Evolutionary conservation across 2,329 filamentous ascomycete species (phyloP).

Genomic region (Pseudocercospora fuligena): DNA sequence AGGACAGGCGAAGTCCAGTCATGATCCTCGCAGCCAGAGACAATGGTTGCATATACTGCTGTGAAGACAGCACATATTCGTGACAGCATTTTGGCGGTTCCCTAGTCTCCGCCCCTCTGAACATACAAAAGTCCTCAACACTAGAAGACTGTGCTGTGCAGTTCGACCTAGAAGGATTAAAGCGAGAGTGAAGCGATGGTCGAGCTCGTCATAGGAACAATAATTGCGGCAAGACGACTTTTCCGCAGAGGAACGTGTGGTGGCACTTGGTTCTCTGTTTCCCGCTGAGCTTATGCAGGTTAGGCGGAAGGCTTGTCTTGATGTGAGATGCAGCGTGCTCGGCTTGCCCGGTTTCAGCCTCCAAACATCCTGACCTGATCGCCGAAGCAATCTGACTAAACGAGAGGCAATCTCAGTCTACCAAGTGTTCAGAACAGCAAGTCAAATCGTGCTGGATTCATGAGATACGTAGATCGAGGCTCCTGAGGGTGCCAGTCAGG

Average conservation of each 20-base stretch:
- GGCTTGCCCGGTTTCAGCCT: background rate
- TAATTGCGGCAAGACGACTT: background rate
- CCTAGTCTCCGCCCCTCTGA: too few relatives aligned
- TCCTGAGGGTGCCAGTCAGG: too few relatives aligned
- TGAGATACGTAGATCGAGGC: too few relatives aligned
- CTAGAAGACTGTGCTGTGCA: too few relatives aligned
- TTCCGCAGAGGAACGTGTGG: background rate
- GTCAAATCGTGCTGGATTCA: too few relatives aligned
- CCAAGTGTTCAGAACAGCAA: too few relatives aligned
- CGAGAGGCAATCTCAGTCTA: too few relatives aligned
- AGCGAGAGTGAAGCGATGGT: too few relatives aligned
- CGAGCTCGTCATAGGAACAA: too few relatives aligned
- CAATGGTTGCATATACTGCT: constrained; percentile 19
- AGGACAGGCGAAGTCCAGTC: constrained; percentile 28
- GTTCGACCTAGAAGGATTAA: too few relatives aligned
- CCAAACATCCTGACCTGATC: background rate
- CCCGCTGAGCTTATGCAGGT: constrained; percentile 4
- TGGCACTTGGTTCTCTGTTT: background rate
- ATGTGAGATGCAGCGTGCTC: background rate
- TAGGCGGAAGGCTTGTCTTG: constrained; percentile 7
- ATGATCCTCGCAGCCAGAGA: constrained; percentile 27
- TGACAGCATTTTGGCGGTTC: constrained; percentile 19
- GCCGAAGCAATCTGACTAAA: background rate
- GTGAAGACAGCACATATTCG: constrained; percentile 14
- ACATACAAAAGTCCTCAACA: too few relatives aligned